Evolutionary conservation across 2,329 filamentous ascomycete species (phyloP).

Genomic region (Diaporthe ampelina): DNA sequence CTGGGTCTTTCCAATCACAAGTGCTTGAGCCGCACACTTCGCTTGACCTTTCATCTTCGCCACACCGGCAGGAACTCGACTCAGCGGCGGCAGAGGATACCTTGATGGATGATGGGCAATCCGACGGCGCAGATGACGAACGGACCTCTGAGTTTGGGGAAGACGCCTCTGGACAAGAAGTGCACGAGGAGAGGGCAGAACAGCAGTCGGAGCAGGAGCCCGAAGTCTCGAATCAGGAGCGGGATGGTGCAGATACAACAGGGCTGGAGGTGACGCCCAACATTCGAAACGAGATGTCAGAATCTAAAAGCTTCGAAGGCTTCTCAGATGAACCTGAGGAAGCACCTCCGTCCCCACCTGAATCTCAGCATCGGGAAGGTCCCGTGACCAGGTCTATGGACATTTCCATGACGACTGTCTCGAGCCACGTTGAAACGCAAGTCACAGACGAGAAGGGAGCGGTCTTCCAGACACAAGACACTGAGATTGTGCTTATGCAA

Average conservation of each 20-base stretch:
- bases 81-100: conserved; percentile 2
- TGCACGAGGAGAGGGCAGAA: background rate
- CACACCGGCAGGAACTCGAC: background rate
- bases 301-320: conserved; percentile 8
- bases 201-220: background rate
- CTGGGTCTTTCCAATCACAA: conserved; percentile 21
- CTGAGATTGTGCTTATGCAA: conserved; percentile 2
- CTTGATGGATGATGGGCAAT: background rate
- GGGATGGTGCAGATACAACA: background rate
- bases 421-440: conserved; percentile 29
- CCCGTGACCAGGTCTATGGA: conserved; percentile 9
- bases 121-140: background rate
- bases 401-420: conserved; percentile 28
- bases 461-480: conserved; percentile 15
- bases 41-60: background rate
- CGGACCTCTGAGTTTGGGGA: background rate
- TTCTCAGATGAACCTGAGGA: conserved; percentile 17
- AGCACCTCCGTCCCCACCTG: conserved; percentile 26
- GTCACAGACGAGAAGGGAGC: background rate
- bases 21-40: background rate
- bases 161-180: conserved; percentile 23
- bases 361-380: conserved; percentile 12
- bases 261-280: background rate
- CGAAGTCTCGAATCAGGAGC: conserved; percentile 6
- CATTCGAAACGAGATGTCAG: background rate